Evolutionary conservation across 768 basidiomycete genomes (phyloP).

Genomic region (Polyporus arcularius): DNA sequence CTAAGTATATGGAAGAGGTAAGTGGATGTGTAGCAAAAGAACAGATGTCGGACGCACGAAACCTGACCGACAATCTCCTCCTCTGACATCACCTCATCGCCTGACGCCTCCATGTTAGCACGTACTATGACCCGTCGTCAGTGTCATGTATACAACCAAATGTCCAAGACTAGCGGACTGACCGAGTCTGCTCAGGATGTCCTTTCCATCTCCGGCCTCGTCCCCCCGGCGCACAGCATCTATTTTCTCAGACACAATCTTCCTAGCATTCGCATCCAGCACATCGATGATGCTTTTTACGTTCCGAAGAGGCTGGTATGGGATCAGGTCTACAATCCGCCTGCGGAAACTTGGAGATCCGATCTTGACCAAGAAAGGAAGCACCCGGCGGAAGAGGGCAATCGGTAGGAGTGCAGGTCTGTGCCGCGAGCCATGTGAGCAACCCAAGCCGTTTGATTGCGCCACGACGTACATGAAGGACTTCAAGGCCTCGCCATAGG

Average conservation of each 20-base stretch:
- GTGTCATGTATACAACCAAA: background rate
- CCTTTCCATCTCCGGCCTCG: conserved; percentile 37
- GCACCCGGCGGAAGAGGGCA: background rate
- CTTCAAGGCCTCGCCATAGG: conserved; percentile 22
- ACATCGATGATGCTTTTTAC: background rate
- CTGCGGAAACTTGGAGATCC: background rate
- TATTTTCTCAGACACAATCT: conserved; percentile 42
- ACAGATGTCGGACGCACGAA: conserved; percentile 10
- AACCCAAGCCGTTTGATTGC: no score
- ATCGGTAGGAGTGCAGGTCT: background rate
- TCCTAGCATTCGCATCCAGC: background rate
- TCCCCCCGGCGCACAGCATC: conserved; percentile 26
- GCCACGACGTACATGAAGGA: conserved; percentile 13
- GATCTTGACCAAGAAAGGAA: background rate
- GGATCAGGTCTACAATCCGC: background rate
- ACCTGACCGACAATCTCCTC: conserved; percentile 39
- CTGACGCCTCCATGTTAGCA: conserved; percentile 27
- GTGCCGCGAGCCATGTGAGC: conserved; percentile 25
- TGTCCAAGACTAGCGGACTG: conserved; percentile 15
- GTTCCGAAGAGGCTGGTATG: background rate
- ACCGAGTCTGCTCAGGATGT: conserved; percentile 53
- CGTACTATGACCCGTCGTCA: background rate
- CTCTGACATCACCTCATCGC: background rate
- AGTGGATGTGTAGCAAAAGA: background rate
- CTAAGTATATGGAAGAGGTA: background rate